Evolutionary conservation across 352 stramenopile species (phyloP).

Genomic region (Phytophthora syringae): DNA sequence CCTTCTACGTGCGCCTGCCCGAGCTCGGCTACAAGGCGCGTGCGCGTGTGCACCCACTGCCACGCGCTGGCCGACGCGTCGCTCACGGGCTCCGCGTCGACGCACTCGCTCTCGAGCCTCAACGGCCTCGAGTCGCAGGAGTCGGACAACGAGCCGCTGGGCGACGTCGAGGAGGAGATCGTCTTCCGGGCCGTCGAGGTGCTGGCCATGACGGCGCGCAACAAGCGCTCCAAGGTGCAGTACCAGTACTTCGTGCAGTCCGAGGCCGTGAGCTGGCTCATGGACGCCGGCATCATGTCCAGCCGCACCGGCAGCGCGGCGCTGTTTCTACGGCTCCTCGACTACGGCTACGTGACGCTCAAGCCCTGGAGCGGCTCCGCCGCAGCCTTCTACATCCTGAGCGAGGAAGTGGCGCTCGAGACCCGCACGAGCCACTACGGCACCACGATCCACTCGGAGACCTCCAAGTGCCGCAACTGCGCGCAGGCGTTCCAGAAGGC

Average conservation of each 20-base stretch:
- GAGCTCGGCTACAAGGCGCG: slow-evolving; percentile 75
- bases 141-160: slow-evolving; percentile 61
- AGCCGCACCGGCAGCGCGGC: slow-evolving; percentile 58
- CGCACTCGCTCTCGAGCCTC: slow-evolving; percentile 30
- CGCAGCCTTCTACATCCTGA: slow-evolving; percentile 79
- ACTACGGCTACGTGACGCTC: slow-evolving; percentile 73
- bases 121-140: slow-evolving; percentile 41
- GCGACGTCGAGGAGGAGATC: slow-evolving; percentile 65
- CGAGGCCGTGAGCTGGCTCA: slow-evolving; percentile 84
- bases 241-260: slow-evolving; percentile 90
- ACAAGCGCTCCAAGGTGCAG: slow-evolving; percentile 78
- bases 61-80: slow-evolving; percentile 43
- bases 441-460: slow-evolving; percentile 76
- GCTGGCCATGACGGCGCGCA: slow-evolving; percentile 63
- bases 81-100: slow-evolving; percentile 39
- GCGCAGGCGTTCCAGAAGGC: slow-evolving; percentile 72
- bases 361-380: slow-evolving; percentile 58
- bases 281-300: slow-evolving; percentile 67
- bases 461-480: slow-evolving; percentile 85
- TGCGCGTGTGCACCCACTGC: slow-evolving; percentile 80
- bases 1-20: slow-evolving; percentile 58
- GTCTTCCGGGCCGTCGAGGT: slow-evolving; percentile 68
- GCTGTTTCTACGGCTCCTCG: slow-evolving; percentile 72
- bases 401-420: slow-evolving; percentile 62
- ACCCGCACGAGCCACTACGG: slow-evolving; percentile 69